These are phyloP conservation scores for Scopulariopsis brevicaulis DNA, from an alignment of 2,329 filamentous ascomycete genomes.

Conservation along the genomic window DNA sequence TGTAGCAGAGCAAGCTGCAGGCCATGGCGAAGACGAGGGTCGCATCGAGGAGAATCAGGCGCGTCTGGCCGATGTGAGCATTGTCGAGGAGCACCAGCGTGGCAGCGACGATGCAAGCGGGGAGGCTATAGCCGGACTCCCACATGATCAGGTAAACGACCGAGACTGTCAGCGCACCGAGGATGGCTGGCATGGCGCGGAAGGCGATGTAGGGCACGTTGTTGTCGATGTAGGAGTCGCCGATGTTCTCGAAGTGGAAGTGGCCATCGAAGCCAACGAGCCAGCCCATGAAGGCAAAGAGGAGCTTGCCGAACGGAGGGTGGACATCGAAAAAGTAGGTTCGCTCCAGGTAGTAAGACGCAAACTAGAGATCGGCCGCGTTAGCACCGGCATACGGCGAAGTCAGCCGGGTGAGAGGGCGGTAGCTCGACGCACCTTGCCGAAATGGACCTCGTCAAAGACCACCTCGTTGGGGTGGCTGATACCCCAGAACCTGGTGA, in stretches of 20 bases:
- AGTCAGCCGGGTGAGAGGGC: not conserved
- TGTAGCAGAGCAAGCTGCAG: slow-evolving; percentile 83
- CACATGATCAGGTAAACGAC: slow-evolving; percentile 97
- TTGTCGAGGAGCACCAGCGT: slow-evolving; percentile 91
- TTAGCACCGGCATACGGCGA: not conserved
- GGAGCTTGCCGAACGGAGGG: slow-evolving; percentile 93
- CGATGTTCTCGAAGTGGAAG: slow-evolving; percentile 98
- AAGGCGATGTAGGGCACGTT: slow-evolving; percentile 96
- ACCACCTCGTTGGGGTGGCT: slow-evolving; percentile 93
- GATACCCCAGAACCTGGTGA: slow-evolving; percentile 94
- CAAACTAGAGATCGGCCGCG: slow-evolving; percentile 38
- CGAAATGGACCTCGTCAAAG: slow-evolving; percentile 98
- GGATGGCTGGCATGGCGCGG: slow-evolving; percentile 80
- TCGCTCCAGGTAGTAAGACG: slow-evolving; percentile 78
- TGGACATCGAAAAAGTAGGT: slow-evolving; percentile 99
- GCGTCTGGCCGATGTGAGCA: slow-evolving; percentile 91
- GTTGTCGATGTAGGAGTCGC: slow-evolving; percentile 94
- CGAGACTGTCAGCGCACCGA: slow-evolving; percentile 89
- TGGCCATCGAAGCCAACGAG: slow-evolving; percentile 92
- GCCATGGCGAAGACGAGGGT: slow-evolving; percentile 95
- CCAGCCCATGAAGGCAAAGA: slow-evolving; percentile 96
- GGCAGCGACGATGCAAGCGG: slow-evolving; percentile 78
- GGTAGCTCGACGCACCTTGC: slow-evolving; percentile 59
- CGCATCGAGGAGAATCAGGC: slow-evolving; percentile 88
- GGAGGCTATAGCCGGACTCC: slow-evolving; percentile 96